These are phyloP conservation scores for Rhizophora apiculata DNA, from an alignment of 345 rosid genomes.

Conservation along the genomic window DNA sequence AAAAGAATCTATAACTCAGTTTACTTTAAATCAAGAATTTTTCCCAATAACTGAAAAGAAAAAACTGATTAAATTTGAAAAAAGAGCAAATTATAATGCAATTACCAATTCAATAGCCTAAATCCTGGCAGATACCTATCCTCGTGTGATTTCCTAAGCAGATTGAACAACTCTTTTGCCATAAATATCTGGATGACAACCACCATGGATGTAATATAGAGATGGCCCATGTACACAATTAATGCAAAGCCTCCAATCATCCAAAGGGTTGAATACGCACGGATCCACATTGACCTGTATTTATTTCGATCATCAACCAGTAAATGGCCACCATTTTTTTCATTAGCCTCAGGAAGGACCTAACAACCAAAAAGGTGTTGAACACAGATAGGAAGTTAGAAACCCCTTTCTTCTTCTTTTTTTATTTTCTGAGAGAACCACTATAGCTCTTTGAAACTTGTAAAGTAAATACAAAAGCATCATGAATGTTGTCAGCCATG, in stretches of 20 bases:
- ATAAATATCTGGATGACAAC: constrained; percentile 89
- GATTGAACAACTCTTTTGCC: constrained; percentile 86
- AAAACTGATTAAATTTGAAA: neutral
- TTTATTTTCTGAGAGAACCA: neutral
- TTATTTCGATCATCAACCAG: constrained; percentile 71
- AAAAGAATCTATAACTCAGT: neutral
- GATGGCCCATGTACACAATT: constrained; percentile 93
- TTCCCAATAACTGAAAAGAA: neutral
- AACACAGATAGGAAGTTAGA: neutral
- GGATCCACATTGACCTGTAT: constrained; percentile 74
- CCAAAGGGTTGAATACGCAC: constrained; percentile 77
- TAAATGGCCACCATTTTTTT: constrained; percentile 54
- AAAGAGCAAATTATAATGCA: neutral
- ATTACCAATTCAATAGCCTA: constrained; percentile 81
- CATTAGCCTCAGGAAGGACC: constrained; percentile 54
- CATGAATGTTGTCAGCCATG: neutral
- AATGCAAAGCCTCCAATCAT: constrained; percentile 87
- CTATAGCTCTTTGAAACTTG: neutral
- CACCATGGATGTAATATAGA: constrained; percentile 88
- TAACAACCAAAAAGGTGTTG: constrained; percentile 17
- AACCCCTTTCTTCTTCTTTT: neutral
- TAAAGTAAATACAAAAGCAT: neutral
- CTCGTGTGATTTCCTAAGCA: constrained; percentile 81
- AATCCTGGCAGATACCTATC: constrained; percentile 82
- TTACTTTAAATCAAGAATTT: too few relatives aligned